phyloP scores from a whole-genome alignment of 345 rosid species.

The Citrus trifoliata region DNA sequence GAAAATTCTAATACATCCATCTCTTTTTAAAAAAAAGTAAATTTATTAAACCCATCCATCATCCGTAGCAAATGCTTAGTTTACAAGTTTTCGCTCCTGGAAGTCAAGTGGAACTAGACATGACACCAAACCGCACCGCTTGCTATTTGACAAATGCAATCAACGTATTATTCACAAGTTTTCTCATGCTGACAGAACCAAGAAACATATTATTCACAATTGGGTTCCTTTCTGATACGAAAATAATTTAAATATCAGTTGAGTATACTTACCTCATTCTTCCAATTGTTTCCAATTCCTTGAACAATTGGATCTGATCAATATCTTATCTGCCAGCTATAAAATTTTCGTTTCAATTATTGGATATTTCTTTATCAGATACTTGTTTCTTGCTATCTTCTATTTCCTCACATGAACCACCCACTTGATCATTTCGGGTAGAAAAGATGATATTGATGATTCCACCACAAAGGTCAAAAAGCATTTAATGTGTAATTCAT shows the following conservation, averaged over 20 bases:
- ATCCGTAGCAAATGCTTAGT: neutral
- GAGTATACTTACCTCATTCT: neutral
- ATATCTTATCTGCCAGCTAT: neutral
- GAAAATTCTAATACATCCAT: too few relatives aligned
- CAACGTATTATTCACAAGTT: neutral
- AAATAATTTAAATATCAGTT: neutral
- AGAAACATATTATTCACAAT: neutral
- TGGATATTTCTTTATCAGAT: too few relatives aligned
- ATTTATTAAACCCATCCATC: neutral
- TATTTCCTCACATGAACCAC: neutral
- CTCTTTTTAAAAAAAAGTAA: neutral
- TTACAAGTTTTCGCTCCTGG: constrained; percentile 15
- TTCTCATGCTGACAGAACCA: neutral
- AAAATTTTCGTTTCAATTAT: neutral
- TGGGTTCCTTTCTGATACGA: neutral
- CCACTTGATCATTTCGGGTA: neutral
- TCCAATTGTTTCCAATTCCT: neutral
- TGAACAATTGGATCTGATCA: neutral
- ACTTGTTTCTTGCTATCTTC: neutral
- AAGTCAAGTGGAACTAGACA: constrained; percentile 41
- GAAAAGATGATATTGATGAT: constrained; percentile 4
- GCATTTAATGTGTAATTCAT: constrained; percentile 7
- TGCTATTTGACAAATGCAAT: constrained; percentile 5
- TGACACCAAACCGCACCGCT: constrained; percentile 29
- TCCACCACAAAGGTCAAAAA: constrained; percentile 3